Conservation (phyloP, 1,284 basidiomycete genomes). For the Ustilago sp. region DNA sequence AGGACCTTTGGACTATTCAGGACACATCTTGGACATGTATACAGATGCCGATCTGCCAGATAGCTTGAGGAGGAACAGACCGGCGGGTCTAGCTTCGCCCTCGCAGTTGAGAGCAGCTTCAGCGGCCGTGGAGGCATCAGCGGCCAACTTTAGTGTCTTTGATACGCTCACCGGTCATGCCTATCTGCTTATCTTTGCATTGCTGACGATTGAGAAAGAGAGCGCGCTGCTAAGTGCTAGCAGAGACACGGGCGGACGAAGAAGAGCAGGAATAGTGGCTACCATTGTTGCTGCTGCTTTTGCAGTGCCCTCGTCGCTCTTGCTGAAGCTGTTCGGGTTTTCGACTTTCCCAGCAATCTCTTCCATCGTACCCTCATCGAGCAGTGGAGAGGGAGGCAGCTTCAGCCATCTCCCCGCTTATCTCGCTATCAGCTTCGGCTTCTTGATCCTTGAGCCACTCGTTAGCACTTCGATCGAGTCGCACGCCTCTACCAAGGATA, state of each 20-base stretch:
- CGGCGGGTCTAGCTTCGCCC: constrained; percentile 52
- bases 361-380: constrained; percentile 31
- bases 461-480: constrained; percentile 63
- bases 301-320: constrained; percentile 45
- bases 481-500: constrained; percentile 56
- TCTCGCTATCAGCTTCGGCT: constrained; percentile 56
- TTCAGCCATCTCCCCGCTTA: constrained; percentile 60
- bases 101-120: constrained; percentile 31
- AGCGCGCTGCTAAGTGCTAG: constrained; percentile 52
- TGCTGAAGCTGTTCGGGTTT: constrained; percentile 50
- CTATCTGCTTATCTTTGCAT: constrained; percentile 55
- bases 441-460: constrained; percentile 63
- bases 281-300: constrained; percentile 53
- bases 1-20: constrained; percentile 13
- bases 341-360: constrained; percentile 41
- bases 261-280: constrained; percentile 63
- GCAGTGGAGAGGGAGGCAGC: background rate
- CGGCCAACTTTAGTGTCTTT: constrained; percentile 46
- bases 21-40: constrained; percentile 39
- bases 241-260: constrained; percentile 57
- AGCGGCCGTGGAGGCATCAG: constrained; percentile 38
- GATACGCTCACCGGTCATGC: constrained; percentile 55
- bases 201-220: constrained; percentile 62
- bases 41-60: constrained; percentile 51
- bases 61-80: constrained; percentile 43